A percentile compares a stretch with the other conserved stretches of the same genome.
phyloP scores from a whole-genome alignment of 768 basidiomycete genomes.

The Russula brevipes region DNA sequence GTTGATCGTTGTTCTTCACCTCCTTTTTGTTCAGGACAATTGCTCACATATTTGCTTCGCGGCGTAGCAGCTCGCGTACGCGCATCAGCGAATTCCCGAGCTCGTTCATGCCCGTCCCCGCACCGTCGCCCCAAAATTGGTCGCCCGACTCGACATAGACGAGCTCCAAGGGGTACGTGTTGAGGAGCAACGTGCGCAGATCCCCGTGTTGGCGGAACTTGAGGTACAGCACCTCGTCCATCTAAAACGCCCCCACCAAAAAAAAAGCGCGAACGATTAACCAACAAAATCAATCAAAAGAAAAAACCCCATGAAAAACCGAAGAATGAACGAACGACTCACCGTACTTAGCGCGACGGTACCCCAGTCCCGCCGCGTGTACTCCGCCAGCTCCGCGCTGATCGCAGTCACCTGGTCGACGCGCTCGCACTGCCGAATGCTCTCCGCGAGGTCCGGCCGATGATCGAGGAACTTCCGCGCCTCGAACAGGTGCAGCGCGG shows the following conservation, averaged over 20 bases:
- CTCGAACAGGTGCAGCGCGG: constrained; percentile 70
- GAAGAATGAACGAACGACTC: constrained; percentile 26
- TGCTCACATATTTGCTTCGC: constrained; percentile 26
- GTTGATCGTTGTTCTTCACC: no score
- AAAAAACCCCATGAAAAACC: no score
- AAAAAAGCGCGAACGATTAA: no score
- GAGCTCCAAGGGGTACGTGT: constrained; percentile 42
- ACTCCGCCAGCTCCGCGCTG: constrained; percentile 29
- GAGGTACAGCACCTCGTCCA: constrained; percentile 59
- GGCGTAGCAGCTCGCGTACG: constrained; percentile 46
- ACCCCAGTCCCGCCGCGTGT: constrained; percentile 55
- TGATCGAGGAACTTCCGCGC: constrained; percentile 60
- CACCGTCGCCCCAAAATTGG: constrained; percentile 63
- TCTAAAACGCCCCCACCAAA: constrained; percentile 37
- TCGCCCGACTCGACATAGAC: constrained; percentile 53
- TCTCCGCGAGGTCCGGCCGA: constrained; percentile 49
- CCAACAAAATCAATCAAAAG: not conserved
- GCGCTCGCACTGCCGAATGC: constrained; percentile 44
- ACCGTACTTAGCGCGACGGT: constrained; percentile 47
- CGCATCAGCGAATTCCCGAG: constrained; percentile 56
- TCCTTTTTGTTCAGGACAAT: no score
- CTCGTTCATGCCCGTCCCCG: constrained; percentile 51
- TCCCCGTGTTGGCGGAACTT: constrained; percentile 71
- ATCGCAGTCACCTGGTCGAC: constrained; percentile 38
- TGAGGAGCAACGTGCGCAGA: constrained; percentile 49